phyloP scores from a whole-genome alignment of 2,329 filamentous ascomycete genomes.

The Fusarium nelsonii region DNA sequence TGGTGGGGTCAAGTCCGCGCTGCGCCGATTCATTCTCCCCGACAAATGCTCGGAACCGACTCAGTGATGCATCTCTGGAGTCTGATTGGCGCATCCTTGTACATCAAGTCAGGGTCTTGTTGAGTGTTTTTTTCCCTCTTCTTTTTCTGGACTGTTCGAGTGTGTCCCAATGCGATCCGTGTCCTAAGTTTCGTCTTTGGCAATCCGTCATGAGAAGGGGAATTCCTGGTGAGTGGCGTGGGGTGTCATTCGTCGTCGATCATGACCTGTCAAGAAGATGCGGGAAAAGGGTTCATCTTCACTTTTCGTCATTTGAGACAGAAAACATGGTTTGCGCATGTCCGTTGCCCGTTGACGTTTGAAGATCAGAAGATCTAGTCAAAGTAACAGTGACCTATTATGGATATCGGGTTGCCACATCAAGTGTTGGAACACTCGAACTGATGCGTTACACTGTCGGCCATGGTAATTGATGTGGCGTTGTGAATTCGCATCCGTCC shows the following conservation, averaged over 20 bases:
- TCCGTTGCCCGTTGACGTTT: constrained; percentile 8
- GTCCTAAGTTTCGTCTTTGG: constrained; percentile 24
- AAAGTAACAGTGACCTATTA: background rate
- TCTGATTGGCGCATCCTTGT: constrained; percentile 39
- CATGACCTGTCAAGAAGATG: constrained; percentile 38
- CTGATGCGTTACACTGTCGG: constrained; percentile 17
- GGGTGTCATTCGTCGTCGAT: constrained; percentile 41
- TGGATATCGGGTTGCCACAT: constrained; percentile 8
- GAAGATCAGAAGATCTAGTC: background rate
- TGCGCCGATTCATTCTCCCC: constrained; percentile 42
- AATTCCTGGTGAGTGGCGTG: constrained; percentile 31
- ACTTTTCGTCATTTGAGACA: constrained; percentile 28
- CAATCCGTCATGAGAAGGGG: constrained; percentile 17
- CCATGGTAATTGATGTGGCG: constrained; percentile 33
- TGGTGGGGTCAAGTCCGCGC: constrained; percentile 35
- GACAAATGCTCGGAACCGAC: constrained; percentile 49
- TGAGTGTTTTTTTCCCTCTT: constrained; percentile 35
- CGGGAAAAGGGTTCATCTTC: constrained; percentile 14
- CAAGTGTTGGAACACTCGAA: constrained; percentile 13
- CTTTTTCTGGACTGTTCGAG: constrained; percentile 32
- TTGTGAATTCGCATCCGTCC: constrained; percentile 31
- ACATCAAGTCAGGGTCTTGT: constrained; percentile 30
- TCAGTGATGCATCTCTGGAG: constrained; percentile 37
- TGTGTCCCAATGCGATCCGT: constrained; percentile 7
- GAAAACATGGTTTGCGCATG: constrained; percentile 19